Evolutionary conservation across 2,329 filamentous ascomycete genomes (phyloP).

Genomic region (Aspergillus spinulosporus): DNA sequence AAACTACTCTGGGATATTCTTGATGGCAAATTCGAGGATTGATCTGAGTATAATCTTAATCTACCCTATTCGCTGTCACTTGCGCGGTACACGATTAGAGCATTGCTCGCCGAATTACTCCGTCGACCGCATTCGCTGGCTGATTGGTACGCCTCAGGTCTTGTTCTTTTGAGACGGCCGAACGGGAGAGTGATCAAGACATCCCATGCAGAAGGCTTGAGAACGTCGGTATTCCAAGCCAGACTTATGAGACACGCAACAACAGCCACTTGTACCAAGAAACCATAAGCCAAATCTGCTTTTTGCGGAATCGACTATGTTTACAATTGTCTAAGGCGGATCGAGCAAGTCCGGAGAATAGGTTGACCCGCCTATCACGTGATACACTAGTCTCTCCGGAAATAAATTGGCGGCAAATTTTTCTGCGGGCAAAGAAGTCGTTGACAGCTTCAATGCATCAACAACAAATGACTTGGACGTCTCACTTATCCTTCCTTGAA

Average conservation of each 20-base stretch:
- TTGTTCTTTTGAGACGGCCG: too few relatives aligned
- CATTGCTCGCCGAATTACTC: too few relatives aligned
- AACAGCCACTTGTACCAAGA: too few relatives aligned
- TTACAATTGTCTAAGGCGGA: background rate
- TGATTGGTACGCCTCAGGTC: too few relatives aligned
- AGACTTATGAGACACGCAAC: too few relatives aligned
- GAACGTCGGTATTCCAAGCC: too few relatives aligned
- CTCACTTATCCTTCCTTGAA: background rate
- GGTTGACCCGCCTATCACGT: conserved; percentile 27
- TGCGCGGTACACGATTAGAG: background rate
- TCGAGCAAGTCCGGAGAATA: conserved; percentile 6
- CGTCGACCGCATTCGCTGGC: too few relatives aligned
- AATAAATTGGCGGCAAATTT: conserved; percentile 23
- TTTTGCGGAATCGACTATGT: background rate
- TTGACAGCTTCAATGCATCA: conserved; percentile 4
- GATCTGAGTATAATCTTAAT: background rate
- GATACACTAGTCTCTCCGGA: conserved; percentile 21
- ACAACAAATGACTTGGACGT: background rate
- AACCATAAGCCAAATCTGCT: background rate
- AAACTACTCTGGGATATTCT: conserved; percentile 43
- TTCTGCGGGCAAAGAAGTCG: conserved; percentile 7
- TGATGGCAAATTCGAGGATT: conserved; percentile 29
- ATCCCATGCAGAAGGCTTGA: too few relatives aligned
- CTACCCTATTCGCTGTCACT: background rate
- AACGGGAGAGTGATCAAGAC: too few relatives aligned